These are phyloP conservation scores for Paulinella micropora DNA, from an alignment of 78 protist genomes.

Conservation along the genomic window DNA sequence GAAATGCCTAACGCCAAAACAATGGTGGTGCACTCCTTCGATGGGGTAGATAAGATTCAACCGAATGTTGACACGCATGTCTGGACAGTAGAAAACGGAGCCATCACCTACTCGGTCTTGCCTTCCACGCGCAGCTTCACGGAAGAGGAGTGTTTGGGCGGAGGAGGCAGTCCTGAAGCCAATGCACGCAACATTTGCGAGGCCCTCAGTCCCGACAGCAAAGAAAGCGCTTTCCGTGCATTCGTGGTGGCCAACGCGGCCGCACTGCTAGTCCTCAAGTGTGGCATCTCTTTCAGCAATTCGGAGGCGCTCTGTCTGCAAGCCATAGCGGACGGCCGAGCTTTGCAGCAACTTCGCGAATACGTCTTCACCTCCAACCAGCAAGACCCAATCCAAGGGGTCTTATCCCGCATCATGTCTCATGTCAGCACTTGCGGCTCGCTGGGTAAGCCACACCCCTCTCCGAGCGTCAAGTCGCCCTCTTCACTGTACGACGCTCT, in stretches of 20 bases:
- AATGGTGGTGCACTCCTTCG: slow-evolving; percentile 19
- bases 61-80: slow-evolving; percentile 2
- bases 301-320: neutral
- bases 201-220: neutral
- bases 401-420: no score
- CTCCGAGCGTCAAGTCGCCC: neutral
- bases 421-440: no score
- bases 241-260: slow-evolving; percentile 33
- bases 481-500: neutral
- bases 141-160: neutral
- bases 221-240: neutral
- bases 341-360: neutral
- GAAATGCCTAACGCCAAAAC: no score
- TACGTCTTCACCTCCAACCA: neutral
- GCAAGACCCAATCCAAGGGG: no score
- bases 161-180: slow-evolving; percentile 17
- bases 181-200: neutral
- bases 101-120: neutral
- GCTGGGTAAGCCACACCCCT: no score
- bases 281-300: neutral
- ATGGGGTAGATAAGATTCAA: slow-evolving; percentile 25
- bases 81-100: slow-evolving; percentile 20
- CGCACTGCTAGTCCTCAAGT: neutral
- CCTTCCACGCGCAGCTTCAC: neutral
- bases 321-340: neutral